These are phyloP conservation scores for Corylus heterophylla DNA, from an alignment of 306 rosid genomes.

Conservation along the genomic window DNA sequence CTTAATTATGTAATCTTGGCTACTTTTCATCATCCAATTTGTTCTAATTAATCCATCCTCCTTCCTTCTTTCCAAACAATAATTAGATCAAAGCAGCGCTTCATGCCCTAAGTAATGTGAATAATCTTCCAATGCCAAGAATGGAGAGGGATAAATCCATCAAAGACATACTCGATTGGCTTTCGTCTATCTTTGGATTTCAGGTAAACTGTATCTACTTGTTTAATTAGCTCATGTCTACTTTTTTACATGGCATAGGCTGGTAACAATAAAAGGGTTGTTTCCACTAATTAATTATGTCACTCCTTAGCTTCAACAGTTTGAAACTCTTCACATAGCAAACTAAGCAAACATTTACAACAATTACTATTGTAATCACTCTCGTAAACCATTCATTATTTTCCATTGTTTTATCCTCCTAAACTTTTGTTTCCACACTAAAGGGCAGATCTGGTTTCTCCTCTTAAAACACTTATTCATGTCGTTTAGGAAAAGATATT, in stretches of 20 bases:
- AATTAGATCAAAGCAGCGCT: constrained; percentile 80
- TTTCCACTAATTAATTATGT: no score
- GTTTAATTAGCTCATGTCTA: constrained; percentile 4
- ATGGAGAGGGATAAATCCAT: constrained; percentile 39
- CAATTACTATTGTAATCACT: no score
- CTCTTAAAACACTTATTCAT: no score
- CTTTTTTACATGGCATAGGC: background rate
- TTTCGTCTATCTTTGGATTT: constrained; percentile 78
- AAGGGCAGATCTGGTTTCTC: no score
- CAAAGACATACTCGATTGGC: constrained; percentile 91
- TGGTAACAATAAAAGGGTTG: background rate
- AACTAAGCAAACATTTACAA: no score
- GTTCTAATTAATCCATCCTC: constrained; percentile 11
- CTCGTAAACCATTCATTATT: no score
- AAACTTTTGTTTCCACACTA: no score
- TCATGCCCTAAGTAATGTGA: constrained; percentile 58
- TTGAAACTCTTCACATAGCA: no score
- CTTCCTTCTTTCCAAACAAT: constrained; percentile 17
- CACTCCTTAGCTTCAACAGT: no score
- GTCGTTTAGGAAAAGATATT: no score
- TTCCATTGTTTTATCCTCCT: no score
- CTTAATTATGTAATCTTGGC: background rate
- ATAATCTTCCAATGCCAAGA: constrained; percentile 72
- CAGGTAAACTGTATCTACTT: constrained; percentile 60
- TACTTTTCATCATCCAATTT: background rate